Percentiles rank a stretch among this genome's conserved stretches.
phyloP scores from a whole-genome alignment of 1,284 basidiomycete species.

The Microbotryum intermedium region DNA sequence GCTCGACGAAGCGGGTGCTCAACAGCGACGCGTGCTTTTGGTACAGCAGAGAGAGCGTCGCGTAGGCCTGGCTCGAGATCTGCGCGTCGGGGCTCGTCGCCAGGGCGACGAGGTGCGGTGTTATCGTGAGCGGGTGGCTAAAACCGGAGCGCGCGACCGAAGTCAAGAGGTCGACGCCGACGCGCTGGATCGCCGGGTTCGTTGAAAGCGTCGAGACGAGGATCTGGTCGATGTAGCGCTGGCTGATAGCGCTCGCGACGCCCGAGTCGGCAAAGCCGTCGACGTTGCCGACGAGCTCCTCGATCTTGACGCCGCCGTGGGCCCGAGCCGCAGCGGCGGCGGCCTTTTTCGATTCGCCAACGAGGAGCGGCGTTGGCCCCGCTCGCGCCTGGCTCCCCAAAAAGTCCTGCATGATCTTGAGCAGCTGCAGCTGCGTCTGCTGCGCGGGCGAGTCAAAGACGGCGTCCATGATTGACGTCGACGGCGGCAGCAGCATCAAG shows the following conservation, averaged over 20 bases:
- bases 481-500: slow-evolving; percentile 68
- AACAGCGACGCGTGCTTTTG: slow-evolving; percentile 82
- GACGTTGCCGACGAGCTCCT: slow-evolving; percentile 83
- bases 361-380: background rate
- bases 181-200: slow-evolving; percentile 59
- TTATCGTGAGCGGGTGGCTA: slow-evolving; percentile 82
- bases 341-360: background rate
- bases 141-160: slow-evolving; percentile 92
- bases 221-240: slow-evolving; percentile 78
- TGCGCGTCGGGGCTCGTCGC: slow-evolving; percentile 64
- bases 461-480: slow-evolving; percentile 76
- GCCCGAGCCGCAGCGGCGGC: slow-evolving; percentile 47
- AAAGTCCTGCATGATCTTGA: slow-evolving; percentile 86
- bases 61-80: slow-evolving; percentile 65
- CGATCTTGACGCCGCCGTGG: slow-evolving; percentile 11
- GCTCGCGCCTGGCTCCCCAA: slow-evolving; percentile 48
- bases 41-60: slow-evolving; percentile 72
- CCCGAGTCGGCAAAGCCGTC: slow-evolving; percentile 91
- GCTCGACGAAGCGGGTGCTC: slow-evolving; percentile 71
- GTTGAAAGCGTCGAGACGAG: slow-evolving; percentile 65
- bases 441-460: slow-evolving; percentile 54
- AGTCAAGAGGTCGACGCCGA: slow-evolving; percentile 81
- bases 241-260: slow-evolving; percentile 84
- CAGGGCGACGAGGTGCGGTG: slow-evolving; percentile 84
- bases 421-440: slow-evolving; percentile 53